Conservation (phyloP, 768 basidiomycete genomes). For the Auricularia heimuer region DNA sequence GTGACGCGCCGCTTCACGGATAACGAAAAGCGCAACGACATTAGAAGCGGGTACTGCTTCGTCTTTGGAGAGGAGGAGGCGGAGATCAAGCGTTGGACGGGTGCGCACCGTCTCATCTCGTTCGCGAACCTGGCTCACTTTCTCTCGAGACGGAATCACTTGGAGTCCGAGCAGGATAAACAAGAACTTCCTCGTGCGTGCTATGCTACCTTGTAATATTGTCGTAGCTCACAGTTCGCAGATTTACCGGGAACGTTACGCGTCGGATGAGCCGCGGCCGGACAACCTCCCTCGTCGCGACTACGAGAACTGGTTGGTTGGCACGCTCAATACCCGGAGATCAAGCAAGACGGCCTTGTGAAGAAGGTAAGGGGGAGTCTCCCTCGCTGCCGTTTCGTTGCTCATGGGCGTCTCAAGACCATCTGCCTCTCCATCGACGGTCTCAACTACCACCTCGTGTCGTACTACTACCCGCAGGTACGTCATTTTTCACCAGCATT, state of each 20-base stretch:
- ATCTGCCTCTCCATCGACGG: constrained; percentile 26
- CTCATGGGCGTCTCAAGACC: constrained; percentile 9
- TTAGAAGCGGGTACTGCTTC: constrained; percentile 29
- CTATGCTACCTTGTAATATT: background rate
- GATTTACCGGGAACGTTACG: constrained; percentile 23
- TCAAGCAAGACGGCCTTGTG: constrained; percentile 29
- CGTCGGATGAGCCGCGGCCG: background rate
- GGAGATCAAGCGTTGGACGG: constrained; percentile 33
- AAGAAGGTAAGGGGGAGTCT: constrained; percentile 26
- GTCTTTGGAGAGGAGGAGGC: constrained; percentile 33
- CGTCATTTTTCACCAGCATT: constrained; percentile 24
- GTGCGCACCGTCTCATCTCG: background rate
- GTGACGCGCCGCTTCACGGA: constrained; percentile 29
- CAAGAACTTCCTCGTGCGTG: constrained; percentile 29
- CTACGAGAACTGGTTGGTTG: constrained; percentile 29
- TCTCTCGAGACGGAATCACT: constrained; percentile 18
- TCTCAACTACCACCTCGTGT: constrained; percentile 27
- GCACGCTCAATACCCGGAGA: constrained; percentile 28
- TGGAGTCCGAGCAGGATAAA: constrained; percentile 32
- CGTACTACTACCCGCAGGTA: constrained; percentile 30
- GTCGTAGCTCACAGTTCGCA: constrained; percentile 4
- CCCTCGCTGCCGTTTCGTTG: background rate
- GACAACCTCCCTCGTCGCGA: constrained; percentile 12
- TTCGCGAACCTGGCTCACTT: background rate
- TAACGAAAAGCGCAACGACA: constrained; percentile 22